Conservation (phyloP, 371 early-diverging fungal species). For the Saksenaea oblongispora region DNA sequence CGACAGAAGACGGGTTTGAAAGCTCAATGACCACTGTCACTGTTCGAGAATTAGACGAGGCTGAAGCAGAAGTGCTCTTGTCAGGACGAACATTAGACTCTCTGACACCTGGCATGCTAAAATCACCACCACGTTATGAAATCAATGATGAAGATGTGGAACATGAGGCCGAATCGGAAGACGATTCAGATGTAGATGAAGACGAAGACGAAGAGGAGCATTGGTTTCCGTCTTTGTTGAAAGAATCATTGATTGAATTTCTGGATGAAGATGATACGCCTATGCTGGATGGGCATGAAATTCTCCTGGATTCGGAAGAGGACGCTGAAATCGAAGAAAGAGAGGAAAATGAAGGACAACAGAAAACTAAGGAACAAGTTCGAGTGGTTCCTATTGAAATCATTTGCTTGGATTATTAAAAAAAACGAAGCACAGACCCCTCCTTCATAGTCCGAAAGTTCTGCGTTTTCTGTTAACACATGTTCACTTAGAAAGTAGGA, state of each 20-base stretch:
- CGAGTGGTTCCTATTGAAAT: not conserved
- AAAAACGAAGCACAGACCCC: constrained; percentile 2
- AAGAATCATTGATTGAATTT: constrained; percentile 16
- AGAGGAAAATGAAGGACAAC: constrained; percentile 14
- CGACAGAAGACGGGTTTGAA: not conserved
- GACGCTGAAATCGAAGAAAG: constrained; percentile 39
- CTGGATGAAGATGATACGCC: constrained; percentile 17
- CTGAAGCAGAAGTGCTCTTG: not conserved
- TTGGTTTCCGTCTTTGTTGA: constrained; percentile 22
- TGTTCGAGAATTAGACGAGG: constrained; percentile 13
- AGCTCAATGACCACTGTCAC: not conserved
- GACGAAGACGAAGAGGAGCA: constrained; percentile 18
- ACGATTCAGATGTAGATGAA: constrained; percentile 10
- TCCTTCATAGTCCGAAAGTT: not conserved
- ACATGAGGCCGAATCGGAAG: constrained; percentile 6
- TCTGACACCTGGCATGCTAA: constrained; percentile 8
- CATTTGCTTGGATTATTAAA: not conserved
- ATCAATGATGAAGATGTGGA: constrained; percentile 12
- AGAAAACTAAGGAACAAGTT: not conserved
- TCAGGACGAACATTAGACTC: constrained; percentile 6
- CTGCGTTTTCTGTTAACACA: not conserved
- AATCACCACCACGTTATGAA: constrained; percentile 15
- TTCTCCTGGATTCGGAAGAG: constrained; percentile 25
- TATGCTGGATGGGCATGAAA: constrained; percentile 10
- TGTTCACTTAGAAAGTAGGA: not conserved